These are phyloP conservation scores for Pythium oligandrum DNA, from an alignment of 352 stramenopile species.

Conservation along the genomic window DNA sequence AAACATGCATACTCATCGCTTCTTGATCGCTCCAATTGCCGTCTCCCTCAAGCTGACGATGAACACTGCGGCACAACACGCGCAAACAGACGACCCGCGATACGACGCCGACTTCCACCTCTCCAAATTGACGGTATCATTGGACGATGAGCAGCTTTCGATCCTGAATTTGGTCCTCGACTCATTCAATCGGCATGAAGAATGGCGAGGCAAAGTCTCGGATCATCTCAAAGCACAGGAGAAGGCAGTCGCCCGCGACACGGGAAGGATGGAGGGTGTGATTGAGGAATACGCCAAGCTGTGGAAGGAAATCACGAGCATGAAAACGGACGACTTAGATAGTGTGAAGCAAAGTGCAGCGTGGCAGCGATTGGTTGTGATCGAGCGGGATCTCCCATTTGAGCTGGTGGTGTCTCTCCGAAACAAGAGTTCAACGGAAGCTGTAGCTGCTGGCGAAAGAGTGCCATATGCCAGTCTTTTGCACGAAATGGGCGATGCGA, in stretches of 20 bases:
- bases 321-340: conserved; percentile 67
- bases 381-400: conserved; percentile 73
- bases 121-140: conserved; percentile 60
- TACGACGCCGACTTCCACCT: conserved; percentile 79
- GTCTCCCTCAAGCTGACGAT: conserved; percentile 86
- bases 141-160: conserved; percentile 85
- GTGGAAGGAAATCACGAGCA: conserved; percentile 59
- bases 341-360: conserved; percentile 50
- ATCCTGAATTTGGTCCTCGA: conserved; percentile 77
- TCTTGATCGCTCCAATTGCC: conserved; percentile 78
- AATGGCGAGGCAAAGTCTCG: conserved; percentile 66
- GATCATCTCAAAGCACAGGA: conserved; percentile 68
- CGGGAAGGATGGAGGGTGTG: conserved; percentile 30
- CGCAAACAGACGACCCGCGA: conserved; percentile 65
- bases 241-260: conserved; percentile 35
- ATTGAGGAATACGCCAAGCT: conserved; percentile 63
- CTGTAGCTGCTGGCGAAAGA: conserved; percentile 23
- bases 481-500: conserved; percentile 63
- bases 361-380: conserved; percentile 42
- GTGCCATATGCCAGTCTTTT: conserved; percentile 46
- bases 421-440: conserved; percentile 61
- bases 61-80: conserved; percentile 74
- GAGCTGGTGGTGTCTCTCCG: conserved; percentile 73
- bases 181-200: conserved; percentile 59
- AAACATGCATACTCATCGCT: conserved; percentile 68